Conservation (phyloP, 169 alveolate genomes). For the Eimeria mitis region DNA sequence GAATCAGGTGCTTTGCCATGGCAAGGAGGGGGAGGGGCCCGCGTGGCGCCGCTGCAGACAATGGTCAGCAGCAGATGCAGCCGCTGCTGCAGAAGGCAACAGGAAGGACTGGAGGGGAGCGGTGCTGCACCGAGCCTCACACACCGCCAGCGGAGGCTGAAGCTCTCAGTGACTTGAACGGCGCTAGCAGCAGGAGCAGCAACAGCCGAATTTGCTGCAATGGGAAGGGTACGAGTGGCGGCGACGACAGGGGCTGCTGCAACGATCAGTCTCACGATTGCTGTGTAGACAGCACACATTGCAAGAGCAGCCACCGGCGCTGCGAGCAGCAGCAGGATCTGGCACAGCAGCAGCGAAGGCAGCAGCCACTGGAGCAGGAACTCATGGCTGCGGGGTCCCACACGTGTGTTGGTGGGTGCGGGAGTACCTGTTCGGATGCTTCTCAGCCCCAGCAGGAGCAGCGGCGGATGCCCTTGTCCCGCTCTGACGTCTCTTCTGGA, state of each 20-base stretch:
- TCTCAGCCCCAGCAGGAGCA: not conserved
- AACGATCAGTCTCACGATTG: not conserved
- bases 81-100: constrained; percentile 28
- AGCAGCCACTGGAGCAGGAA: not conserved
- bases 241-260: not conserved
- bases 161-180: constrained; percentile 3
- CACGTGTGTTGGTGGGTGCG: not conserved
- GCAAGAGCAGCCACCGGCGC: constrained; percentile 2
- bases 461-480: not conserved
- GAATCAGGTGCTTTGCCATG: not conserved
- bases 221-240: not conserved
- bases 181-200: constrained; percentile 24
- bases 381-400: not conserved
- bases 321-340: not conserved
- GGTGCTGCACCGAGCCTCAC: constrained; percentile 41
- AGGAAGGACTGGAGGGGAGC: constrained; percentile 6
- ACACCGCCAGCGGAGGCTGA: not conserved
- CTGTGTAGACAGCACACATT: not conserved
- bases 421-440: not conserved
- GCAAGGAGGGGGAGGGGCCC: constrained; percentile 65
- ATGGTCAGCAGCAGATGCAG: constrained; percentile 22
- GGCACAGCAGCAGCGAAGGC: constrained; percentile 24
- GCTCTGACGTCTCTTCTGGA: not conserved
- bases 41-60: constrained; percentile 23
- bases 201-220: constrained; percentile 16